phyloP scores from a whole-genome alignment of 2,329 filamentous ascomycete species.

The Fusarium dimerum region DNA sequence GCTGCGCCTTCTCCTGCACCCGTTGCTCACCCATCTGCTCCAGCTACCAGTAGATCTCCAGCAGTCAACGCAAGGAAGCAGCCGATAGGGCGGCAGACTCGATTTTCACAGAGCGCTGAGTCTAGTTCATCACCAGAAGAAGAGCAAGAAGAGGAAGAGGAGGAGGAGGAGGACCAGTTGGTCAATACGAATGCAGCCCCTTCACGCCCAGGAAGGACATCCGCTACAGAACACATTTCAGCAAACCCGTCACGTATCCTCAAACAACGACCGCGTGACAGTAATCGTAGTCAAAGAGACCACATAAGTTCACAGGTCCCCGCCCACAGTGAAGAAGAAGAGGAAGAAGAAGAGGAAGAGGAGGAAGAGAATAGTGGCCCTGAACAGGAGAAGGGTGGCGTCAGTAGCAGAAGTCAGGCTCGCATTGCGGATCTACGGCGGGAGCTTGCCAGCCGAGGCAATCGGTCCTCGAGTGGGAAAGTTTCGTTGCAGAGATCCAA shows the following conservation, averaged over 20 bases:
- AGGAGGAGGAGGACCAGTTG: neutral
- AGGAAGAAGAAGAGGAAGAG: conserved; percentile 5
- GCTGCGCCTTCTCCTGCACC: conserved; percentile 13
- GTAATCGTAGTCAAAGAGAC: too few species aligned
- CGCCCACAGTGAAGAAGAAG: neutral
- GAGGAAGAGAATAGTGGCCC: conserved; percentile 3
- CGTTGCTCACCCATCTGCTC: neutral
- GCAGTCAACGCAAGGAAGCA: neutral
- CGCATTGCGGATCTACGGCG: too few species aligned
- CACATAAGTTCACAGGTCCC: too few species aligned
- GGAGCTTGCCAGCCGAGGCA: too few species aligned
- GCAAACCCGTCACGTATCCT: too few species aligned
- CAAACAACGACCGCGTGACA: too few species aligned
- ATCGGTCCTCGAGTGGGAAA: too few species aligned
- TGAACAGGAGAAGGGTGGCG: too few species aligned
- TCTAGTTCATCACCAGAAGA: neutral
- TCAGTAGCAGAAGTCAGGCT: too few species aligned
- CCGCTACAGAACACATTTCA: too few species aligned
- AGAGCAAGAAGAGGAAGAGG: neutral
- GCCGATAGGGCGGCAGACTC: neutral
- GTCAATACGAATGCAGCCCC: neutral
- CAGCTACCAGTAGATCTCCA: neutral
- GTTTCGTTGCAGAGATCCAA: neutral
- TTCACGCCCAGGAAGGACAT: too few species aligned
- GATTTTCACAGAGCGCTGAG: neutral